These are phyloP conservation scores for Volutella citrinella DNA, from an alignment of 2,329 filamentous ascomycete genomes.

Conservation along the genomic window DNA sequence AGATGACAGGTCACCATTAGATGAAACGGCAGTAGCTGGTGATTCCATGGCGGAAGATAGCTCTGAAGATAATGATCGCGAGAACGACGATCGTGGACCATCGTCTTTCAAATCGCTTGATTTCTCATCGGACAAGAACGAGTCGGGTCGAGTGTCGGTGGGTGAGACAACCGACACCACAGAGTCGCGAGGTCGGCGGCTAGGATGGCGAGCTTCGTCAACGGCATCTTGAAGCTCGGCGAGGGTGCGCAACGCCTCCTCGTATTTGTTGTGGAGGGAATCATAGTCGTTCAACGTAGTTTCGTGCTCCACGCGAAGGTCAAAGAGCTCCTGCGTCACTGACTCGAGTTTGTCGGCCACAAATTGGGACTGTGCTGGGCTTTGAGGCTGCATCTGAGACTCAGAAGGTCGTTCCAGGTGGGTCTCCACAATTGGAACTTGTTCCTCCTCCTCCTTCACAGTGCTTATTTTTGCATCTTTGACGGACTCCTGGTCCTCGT, in stretches of 20 bases:
- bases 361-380: constrained; percentile 77
- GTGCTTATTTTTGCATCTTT: constrained; percentile 28
- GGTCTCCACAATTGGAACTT: constrained; percentile 5
- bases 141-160: constrained; percentile 59
- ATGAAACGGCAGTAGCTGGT: constrained; percentile 61
- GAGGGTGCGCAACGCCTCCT: constrained; percentile 78
- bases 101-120: constrained; percentile 70
- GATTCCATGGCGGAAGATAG: constrained; percentile 84
- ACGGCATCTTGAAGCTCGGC: constrained; percentile 82
- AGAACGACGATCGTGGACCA: constrained; percentile 62
- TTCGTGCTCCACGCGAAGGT: constrained; percentile 88
- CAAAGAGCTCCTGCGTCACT: constrained; percentile 87
- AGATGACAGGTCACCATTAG: constrained; percentile 49
- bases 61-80: constrained; percentile 91
- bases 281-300: constrained; percentile 77
- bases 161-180: constrained; percentile 52
- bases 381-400: constrained; percentile 46
- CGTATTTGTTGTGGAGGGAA: constrained; percentile 81
- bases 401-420: constrained; percentile 15
- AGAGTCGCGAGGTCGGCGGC: constrained; percentile 51
- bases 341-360: constrained; percentile 90
- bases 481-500: constrained; percentile 38
- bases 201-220: constrained; percentile 71
- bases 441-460: constrained; percentile 33
- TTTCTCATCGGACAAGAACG: constrained; percentile 80